Base-by-base conservation (phyloP, 179 eudicot species). In the Beta corolliflora region DNA sequence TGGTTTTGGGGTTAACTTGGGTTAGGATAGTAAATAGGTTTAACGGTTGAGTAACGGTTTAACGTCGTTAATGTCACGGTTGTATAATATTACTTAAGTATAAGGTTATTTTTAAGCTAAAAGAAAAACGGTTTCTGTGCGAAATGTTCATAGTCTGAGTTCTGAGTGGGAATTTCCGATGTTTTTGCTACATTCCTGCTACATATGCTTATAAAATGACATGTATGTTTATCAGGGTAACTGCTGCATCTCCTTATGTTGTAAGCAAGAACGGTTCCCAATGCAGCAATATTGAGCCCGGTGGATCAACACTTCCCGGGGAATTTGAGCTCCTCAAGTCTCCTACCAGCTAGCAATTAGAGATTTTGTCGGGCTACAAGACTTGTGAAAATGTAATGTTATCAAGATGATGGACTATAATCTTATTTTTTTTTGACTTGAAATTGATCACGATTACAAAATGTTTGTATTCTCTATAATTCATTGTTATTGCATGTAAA, bases 301-400 rank as follows among this genome's bases (percentile, higher is more conserved):
- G 53, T 15, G n/a, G 72, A 72, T 72, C 76, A 23, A 23, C 59
- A 13, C 21, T 52, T 50, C 10, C 10, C 41, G 10, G 52, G 21
- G 53, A 69, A 69, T 31, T 69, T 6, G 16, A 3, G 59, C 19
- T 23, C 76, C n/a, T 52, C 36, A 5, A 72, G n/a, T 50, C 76
- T 41, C 41, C 41, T 72, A 72, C 60, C 76, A 72, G 19, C 76
- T 50, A 71, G 36, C 14, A 21, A 7, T 71, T 71, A 71, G 16
- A 71, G 3, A 72, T 52, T 11, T 53, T 72, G 18, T 52, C 59
- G 50, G 55, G 60, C 60, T 10, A 23, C 52, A 53, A 36, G 60
- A 72, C 11, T 72, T 52, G 11, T 72, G 55, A 23, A 50, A 50
- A 72, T 72, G 50, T 50, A 72, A 18, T 50, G 25, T 71, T 71